Evolutionary conservation across 106 monocot genomes (phyloP), one percentile per base, ranked within the genome.

Genomic region (Acanthochlamys bracteata): DNA sequence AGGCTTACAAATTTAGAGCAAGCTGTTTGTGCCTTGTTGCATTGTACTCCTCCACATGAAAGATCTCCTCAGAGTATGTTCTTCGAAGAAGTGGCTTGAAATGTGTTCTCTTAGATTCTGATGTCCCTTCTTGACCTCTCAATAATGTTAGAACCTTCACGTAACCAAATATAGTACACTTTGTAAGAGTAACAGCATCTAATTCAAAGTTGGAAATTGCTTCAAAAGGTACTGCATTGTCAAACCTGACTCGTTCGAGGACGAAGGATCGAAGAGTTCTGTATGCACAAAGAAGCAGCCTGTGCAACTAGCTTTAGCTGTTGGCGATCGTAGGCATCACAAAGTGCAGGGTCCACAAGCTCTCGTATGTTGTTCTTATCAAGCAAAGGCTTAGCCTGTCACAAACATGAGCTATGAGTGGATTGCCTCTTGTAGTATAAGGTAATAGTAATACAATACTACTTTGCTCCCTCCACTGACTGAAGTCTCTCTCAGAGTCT

Each of bases 181-280:
- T 51, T 19, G 10, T 51, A 1, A 51, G 51, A 33, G 33, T 33
- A 33, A 33, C 33, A 33, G 33, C 33, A 33, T 3, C 33, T 33
- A 33, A n/a, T n/a, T n/a, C 33, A 33, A 33, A 33, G 1, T n/a
- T n/a, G 1, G 33, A 3, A 33, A 33, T 33, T 33, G 6, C 6
- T 33, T 33, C 33, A 33, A 3, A 6, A 33, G 33, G 33, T 33
- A 33, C 33, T 33, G 33, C 33, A 19, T 55, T 21, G 4, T 12
- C 59, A 56, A 78, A 57, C 90, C 85, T 93, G 72, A 39, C 85
- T 79, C 73, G 86, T 93, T 21, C 47, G 61, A 23, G 93, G 93
- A 16, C 93, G 67, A 10, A 76, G 62, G 16, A 65, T 57, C 14
- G 86, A 27, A 4, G 89, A 89, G 3, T 75, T 77, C 22, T 81